A percentile compares a stretch with the other conserved stretches of the same genome.
phyloP scores from a whole-genome alignment of 805 yeast genomes.

The Barnettozyma salicaria region DNA sequence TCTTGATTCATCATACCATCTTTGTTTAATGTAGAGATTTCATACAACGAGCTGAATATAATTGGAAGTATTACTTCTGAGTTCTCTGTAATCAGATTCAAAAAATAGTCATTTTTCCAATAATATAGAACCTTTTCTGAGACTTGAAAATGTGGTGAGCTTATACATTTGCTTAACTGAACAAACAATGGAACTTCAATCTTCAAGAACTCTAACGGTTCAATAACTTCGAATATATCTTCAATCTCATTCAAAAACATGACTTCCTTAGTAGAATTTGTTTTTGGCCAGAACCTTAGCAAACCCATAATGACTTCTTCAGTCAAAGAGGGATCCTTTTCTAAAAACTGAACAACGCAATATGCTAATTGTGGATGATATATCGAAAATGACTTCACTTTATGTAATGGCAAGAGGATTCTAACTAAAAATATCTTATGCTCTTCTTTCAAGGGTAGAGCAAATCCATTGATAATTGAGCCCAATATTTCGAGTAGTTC shows the following conservation, averaged over 20 bases:
- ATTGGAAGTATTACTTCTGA: conserved; percentile 91
- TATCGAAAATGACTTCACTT: conserved; percentile 78
- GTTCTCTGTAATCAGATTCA: conserved; percentile 83
- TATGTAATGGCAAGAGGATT: conserved; percentile 87
- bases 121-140: conserved; percentile 90
- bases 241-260: conserved; percentile 95
- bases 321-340: conserved; percentile 85
- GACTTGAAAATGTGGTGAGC: conserved; percentile 95
- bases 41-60: conserved; percentile 83
- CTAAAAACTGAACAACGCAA: conserved; percentile 93
- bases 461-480: conserved; percentile 95
- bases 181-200: conserved; percentile 91
- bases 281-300: conserved; percentile 93
- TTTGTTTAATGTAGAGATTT: conserved; percentile 46
- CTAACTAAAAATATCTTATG: conserved; percentile 86
- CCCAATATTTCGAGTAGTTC: conserved; percentile 94
- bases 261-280: conserved; percentile 89
- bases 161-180: conserved; percentile 87
- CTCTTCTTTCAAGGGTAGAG: conserved; percentile 93
- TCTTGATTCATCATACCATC: conserved; percentile 16
- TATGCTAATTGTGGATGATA: conserved; percentile 97
- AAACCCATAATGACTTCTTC: conserved; percentile 96
- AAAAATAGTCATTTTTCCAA: conserved; percentile 93
- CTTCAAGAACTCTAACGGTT: conserved; percentile 84
- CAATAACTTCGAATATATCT: conserved; percentile 94